These are phyloP conservation scores for Mycena capillaripes DNA, from an alignment of 768 basidiomycete species.

Conservation along the genomic window DNA sequence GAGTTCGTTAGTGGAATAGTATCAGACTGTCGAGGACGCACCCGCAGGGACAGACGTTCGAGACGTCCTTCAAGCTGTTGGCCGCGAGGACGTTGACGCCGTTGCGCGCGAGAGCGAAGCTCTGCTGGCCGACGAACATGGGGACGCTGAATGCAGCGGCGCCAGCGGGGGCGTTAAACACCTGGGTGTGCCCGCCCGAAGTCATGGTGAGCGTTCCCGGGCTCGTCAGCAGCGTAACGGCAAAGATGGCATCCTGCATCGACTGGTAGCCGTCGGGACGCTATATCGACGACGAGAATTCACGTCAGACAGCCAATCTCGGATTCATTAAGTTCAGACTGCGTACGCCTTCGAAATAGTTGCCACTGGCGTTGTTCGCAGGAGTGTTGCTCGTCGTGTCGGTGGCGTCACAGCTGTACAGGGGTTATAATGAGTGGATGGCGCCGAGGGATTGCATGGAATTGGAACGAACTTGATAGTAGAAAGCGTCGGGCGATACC, in stretches of 20 bases:
- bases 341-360: slow-evolving; percentile 32
- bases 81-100: slow-evolving; percentile 29
- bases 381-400: slow-evolving; percentile 34
- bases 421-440: background rate
- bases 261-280: slow-evolving; percentile 31
- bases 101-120: slow-evolving; percentile 33
- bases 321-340: background rate
- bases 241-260: slow-evolving; percentile 31
- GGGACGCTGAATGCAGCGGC: slow-evolving; percentile 31
- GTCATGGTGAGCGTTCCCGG: slow-evolving; percentile 27
- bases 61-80: slow-evolving; percentile 27
- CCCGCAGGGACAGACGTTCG: slow-evolving; percentile 34
- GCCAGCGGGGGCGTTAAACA: slow-evolving; percentile 28
- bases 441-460: background rate
- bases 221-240: slow-evolving; percentile 29
- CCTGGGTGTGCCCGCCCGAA: slow-evolving; percentile 22
- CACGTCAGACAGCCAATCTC: background rate
- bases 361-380: slow-evolving; percentile 34
- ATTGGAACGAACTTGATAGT: slow-evolving; percentile 29
- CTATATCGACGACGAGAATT: background rate
- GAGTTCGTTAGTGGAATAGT: too few relatives aligned
- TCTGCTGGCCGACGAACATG: slow-evolving; percentile 34
- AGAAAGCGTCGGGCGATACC: slow-evolving; percentile 33
- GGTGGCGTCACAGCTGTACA: slow-evolving; percentile 32
- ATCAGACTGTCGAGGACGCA: too few relatives aligned